Base-by-base conservation (phyloP, 192 early-diverging fungal genomes). In the Dissophora ornata region DNA sequence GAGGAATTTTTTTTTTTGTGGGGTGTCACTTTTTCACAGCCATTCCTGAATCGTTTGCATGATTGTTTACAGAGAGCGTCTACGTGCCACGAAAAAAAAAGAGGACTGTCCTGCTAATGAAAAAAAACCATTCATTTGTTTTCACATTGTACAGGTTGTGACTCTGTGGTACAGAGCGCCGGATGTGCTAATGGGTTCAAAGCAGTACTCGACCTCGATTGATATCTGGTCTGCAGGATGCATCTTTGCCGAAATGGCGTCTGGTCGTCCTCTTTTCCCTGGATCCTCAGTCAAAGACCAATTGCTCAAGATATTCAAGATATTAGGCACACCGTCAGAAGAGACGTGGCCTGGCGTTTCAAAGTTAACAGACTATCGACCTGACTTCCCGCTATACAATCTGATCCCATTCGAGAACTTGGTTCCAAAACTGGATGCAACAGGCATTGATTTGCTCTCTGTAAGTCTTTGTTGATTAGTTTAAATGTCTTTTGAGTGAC, bases 211-310 rank as follows among this genome's bases (percentile, higher is more conserved):
- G 22, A 94, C 93, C 3, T 93, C 91, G 8, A 94, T 96, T 48
- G 94, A 96, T 75, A 78, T 95, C 22, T 95, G 94, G 93, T 93
- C 92, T 21, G 87, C 90, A 57, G 93, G 94, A 47, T 94, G 93
- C 77, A 93, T 94, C 59, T 94, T 94, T 86, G 94, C 94, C 81
- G 94, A 95, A 68, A 93, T 94, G 92, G 85, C 91, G 5, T 90
- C 90, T 6, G 96, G 97, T 25, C 87, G 93, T 34, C 95, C 96
- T 10, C 81, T 97, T 29, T 97, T 99, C 65, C 90, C 95, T 7
- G 97, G 97, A 64, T 91, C 86, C 29, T 97, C 95, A 7, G 88
- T 92, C 19, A 79, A 86, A 45, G 95, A 97, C 79, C 96, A 99
- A 74, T 66, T 99, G 29, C 67, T 91, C 41, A 87, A 92, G 33